A percentile compares a stretch with the other conserved stretches of the same genome.
phyloP scores from a whole-genome alignment of 305 asterid genomes.

The Solanum aculeatissimum region DNA sequence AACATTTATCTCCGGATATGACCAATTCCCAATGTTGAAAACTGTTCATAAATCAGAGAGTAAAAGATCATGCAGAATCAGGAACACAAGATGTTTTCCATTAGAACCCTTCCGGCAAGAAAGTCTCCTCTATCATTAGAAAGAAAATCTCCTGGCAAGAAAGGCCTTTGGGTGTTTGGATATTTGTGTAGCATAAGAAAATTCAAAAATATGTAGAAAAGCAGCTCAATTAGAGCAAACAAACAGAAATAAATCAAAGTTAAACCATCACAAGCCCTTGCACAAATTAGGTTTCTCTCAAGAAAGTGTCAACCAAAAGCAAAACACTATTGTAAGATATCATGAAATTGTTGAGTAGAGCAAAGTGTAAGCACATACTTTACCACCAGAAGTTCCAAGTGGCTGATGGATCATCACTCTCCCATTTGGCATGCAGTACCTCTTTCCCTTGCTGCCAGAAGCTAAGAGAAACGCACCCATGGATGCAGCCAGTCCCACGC shows the following conservation, averaged over 20 bases:
- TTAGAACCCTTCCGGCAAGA: background rate
- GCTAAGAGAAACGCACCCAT: conserved; percentile 92
- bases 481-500: conserved; percentile 88
- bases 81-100: background rate
- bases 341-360: background rate
- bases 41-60: background rate
- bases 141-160: background rate
- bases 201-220: background rate
- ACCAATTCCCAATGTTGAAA: background rate
- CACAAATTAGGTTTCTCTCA: background rate
- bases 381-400: conserved; percentile 73
- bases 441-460: conserved; percentile 84
- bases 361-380: conserved; percentile 29
- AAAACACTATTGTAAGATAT: background rate
- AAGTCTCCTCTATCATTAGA: background rate
- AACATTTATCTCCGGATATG: background rate
- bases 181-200: background rate
- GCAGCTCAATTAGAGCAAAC: background rate
- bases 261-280: background rate
- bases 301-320: background rate
- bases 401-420: conserved; percentile 98
- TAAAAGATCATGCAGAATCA: background rate
- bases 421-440: conserved; percentile 94
- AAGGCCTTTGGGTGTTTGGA: background rate
- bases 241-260: background rate